Conservation (phyloP, 768 basidiomycete genomes). For the Amanita brunnescens region DNA sequence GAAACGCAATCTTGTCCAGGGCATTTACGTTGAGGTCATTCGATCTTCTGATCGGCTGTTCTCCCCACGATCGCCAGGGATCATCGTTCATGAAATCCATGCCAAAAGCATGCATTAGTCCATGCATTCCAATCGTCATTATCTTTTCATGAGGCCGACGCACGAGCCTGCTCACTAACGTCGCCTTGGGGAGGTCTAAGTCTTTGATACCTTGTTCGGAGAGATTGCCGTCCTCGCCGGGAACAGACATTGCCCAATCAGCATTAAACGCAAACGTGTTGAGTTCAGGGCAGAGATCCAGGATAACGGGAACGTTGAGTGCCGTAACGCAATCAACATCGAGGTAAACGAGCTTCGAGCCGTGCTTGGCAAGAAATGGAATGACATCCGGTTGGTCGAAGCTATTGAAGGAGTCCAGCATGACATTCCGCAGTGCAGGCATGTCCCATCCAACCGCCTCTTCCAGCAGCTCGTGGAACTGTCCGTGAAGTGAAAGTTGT, state of each 20-base stretch:
- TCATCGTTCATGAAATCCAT: constrained; percentile 20
- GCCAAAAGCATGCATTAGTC: constrained; percentile 63
- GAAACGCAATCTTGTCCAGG: constrained; percentile 47
- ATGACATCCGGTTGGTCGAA: constrained; percentile 50
- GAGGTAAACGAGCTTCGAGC: constrained; percentile 48
- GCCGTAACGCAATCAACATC: constrained; percentile 53
- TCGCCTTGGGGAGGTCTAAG: constrained; percentile 19
- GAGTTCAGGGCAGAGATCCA: constrained; percentile 57
- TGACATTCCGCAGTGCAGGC: constrained; percentile 48
- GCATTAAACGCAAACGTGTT: constrained; percentile 62
- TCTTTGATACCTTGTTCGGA: constrained; percentile 10
- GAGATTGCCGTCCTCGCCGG: constrained; percentile 7
- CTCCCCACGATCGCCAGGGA: constrained; percentile 31
- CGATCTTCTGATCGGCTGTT: constrained; percentile 30
- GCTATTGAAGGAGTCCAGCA: constrained; percentile 42
- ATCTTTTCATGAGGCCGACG: constrained; percentile 49
- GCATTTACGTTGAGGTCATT: constrained; percentile 64
- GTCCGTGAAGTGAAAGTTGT: constrained; percentile 55
- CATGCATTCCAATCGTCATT: constrained; percentile 58
- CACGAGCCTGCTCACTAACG: constrained; percentile 30
- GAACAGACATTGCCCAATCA: constrained; percentile 50
- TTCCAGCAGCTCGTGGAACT: constrained; percentile 58
- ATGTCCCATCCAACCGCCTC: constrained; percentile 61
- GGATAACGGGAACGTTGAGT: constrained; percentile 48
- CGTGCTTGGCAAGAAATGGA: constrained; percentile 53